Conservation (phyloP, 805 yeast species). For the Barnettozyma pratensis region DNA sequence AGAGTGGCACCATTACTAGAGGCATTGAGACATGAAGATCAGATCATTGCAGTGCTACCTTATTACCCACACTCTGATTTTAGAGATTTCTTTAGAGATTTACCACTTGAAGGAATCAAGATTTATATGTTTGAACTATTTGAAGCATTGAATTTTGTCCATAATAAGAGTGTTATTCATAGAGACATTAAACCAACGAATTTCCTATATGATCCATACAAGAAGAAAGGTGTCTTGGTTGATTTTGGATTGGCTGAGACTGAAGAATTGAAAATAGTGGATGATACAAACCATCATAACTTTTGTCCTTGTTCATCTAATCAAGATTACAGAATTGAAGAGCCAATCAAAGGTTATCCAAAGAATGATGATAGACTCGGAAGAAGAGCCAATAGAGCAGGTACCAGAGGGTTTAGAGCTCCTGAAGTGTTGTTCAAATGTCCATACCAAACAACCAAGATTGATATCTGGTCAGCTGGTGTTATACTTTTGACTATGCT, state of each 20-base stretch:
- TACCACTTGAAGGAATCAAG: slow-evolving; percentile 75
- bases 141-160: slow-evolving; percentile 64
- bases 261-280: slow-evolving; percentile 11
- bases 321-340: slow-evolving; percentile 27
- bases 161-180: slow-evolving; percentile 64
- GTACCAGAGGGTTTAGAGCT: slow-evolving; percentile 84
- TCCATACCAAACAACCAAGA: slow-evolving; percentile 56
- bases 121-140: slow-evolving; percentile 76
- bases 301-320: slow-evolving; percentile 50
- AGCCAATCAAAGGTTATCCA: slow-evolving; percentile 57
- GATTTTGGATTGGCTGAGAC: slow-evolving; percentile 77
- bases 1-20: slow-evolving; percentile 88
- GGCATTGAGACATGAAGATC: slow-evolving; percentile 83
- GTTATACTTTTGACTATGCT: slow-evolving; percentile 72
- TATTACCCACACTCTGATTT: slow-evolving; percentile 89
- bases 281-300: slow-evolving; percentile 24
- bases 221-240: slow-evolving; percentile 57
- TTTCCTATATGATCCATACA: slow-evolving; percentile 48
- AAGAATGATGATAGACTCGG: slow-evolving; percentile 86
- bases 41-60: slow-evolving; percentile 88
- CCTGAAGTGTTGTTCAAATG: slow-evolving; percentile 62
- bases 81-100: slow-evolving; percentile 75
- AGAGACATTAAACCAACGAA: slow-evolving; percentile 81
- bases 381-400: slow-evolving; percentile 93
- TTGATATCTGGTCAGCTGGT: slow-evolving; percentile 82